phyloP scores from a whole-genome alignment of 345 rosid genomes.

The Passiflora organensis region DNA sequence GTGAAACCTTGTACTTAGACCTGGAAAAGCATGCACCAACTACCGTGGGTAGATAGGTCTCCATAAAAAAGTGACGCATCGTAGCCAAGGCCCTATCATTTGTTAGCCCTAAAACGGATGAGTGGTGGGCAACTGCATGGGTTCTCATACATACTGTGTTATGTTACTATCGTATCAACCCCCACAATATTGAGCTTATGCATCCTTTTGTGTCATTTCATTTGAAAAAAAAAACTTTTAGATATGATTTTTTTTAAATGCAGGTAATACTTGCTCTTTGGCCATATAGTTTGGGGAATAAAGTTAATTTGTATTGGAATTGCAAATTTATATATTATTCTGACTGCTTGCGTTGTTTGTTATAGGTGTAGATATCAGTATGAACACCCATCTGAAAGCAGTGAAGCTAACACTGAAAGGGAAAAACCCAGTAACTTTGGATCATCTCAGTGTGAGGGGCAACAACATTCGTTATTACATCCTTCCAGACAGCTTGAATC shows the following conservation, averaged over 20 bases:
- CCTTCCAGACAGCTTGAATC: constrained; percentile 96
- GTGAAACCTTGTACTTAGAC: no score
- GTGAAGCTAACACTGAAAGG: constrained; percentile 93
- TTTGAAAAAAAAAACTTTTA: neutral
- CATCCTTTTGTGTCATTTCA: neutral
- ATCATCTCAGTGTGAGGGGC: constrained; percentile 92
- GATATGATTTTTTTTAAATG: neutral
- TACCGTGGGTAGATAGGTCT: no score
- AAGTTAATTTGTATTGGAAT: neutral
- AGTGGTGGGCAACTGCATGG: no score
- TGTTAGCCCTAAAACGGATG: no score
- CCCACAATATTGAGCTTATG: neutral
- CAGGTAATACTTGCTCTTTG: neutral
- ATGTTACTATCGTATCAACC: no score
- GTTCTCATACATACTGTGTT: no score
- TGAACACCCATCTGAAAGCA: constrained; percentile 96
- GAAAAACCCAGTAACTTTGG: constrained; percentile 77
- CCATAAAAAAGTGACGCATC: no score
- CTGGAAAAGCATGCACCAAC: no score
- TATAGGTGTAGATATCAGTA: constrained; percentile 92
- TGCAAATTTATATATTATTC: neutral
- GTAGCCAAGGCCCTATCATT: no score
- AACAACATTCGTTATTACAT: constrained; percentile 94
- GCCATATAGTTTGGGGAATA: neutral
- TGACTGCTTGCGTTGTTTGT: constrained; percentile 6